Evolutionary conservation across 78 protist genomes (phyloP), one percentile per base, ranked within the genome.

Genomic region (Planoprotostelium fungivorum): DNA sequence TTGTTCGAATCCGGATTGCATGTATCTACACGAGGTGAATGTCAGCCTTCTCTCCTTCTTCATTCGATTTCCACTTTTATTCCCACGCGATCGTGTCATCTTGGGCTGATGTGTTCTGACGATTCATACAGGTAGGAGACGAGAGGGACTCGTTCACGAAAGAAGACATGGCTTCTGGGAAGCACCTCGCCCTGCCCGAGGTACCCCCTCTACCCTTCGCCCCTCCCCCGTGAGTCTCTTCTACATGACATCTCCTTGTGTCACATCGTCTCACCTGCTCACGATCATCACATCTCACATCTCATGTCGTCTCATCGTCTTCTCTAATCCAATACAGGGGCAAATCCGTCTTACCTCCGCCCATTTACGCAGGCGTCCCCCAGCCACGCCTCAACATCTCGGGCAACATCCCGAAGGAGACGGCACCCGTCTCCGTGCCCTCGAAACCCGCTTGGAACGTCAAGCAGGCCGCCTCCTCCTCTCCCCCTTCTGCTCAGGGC

Each of bases 1-100:
- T 37, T 98, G 99, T 91, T 87, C 96, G 37, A 97, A 97, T 36
- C 97, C 98, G 28, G 98, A 96, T 39, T 98, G 99, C 88, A 92
- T 98, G 98, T 98, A 98, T 85, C 94, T 98, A 9, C 99, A 98
- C 89, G 98, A 98, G 73, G 73, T 51, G 16, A 51, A 25, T n/a
- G n/a, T n/a, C n/a, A n/a, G n/a, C n/a, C n/a, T n/a, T n/a, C n/a
- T n/a, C n/a, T n/a, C n/a, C n/a, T n/a, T n/a, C n/a, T n/a, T n/a
- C n/a, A n/a, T n/a, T n/a, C n/a, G n/a, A n/a, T n/a, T n/a, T n/a
- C n/a, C n/a, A n/a, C n/a, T n/a, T n/a, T n/a, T n/a, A n/a, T n/a
- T n/a, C n/a, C n/a, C n/a, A n/a, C n/a, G n/a, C n/a, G n/a, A n/a
- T n/a, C n/a, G n/a, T n/a, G n/a, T 51, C 16, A 51, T 51, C 73